Evolutionary conservation across 805 yeast species (phyloP).

Genomic region (Monosporozyma aerobia): DNA sequence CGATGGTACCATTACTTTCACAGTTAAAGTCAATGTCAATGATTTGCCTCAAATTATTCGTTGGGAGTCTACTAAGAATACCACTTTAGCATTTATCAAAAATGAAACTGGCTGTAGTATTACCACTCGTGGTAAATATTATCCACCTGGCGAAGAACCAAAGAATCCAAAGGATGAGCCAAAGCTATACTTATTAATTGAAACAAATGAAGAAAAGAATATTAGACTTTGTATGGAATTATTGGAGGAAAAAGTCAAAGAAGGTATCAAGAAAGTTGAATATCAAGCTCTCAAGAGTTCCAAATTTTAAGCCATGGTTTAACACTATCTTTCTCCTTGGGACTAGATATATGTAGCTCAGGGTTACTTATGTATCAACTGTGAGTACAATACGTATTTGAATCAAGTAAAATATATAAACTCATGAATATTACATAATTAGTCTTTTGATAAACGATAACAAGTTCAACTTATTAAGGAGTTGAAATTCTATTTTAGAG

Average conservation of each 20-base stretch:
- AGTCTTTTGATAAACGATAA: too few species aligned
- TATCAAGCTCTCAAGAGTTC: slow-evolving; percentile 38
- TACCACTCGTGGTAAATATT: slow-evolving; percentile 72
- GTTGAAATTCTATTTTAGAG: too few species aligned
- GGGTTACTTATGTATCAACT: too few species aligned
- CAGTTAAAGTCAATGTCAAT: slow-evolving; percentile 66
- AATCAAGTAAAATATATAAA: too few species aligned
- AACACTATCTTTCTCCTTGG: neutral
- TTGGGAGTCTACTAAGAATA: slow-evolving; percentile 67
- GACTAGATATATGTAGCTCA: too few species aligned
- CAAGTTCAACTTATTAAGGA: too few species aligned
- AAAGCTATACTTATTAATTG: slow-evolving; percentile 68
- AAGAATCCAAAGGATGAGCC: slow-evolving; percentile 51
- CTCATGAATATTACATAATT: too few species aligned
- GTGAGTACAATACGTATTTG: too few species aligned
- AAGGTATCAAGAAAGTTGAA: slow-evolving; percentile 44
- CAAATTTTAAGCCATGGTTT: slow-evolving; percentile 33
- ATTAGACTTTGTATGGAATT: slow-evolving; percentile 52
- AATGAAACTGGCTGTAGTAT: slow-evolving; percentile 69
- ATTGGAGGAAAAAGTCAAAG: slow-evolving; percentile 45
- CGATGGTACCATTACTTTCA: slow-evolving; percentile 47
- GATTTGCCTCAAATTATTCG: slow-evolving; percentile 77
- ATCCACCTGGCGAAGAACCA: slow-evolving; percentile 51
- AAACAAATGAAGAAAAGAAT: slow-evolving; percentile 54
- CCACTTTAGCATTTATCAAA: slow-evolving; percentile 50